Evolutionary conservation across 2,329 filamentous ascomycete genomes (phyloP).

Genomic region (Talaromyces piceae): DNA sequence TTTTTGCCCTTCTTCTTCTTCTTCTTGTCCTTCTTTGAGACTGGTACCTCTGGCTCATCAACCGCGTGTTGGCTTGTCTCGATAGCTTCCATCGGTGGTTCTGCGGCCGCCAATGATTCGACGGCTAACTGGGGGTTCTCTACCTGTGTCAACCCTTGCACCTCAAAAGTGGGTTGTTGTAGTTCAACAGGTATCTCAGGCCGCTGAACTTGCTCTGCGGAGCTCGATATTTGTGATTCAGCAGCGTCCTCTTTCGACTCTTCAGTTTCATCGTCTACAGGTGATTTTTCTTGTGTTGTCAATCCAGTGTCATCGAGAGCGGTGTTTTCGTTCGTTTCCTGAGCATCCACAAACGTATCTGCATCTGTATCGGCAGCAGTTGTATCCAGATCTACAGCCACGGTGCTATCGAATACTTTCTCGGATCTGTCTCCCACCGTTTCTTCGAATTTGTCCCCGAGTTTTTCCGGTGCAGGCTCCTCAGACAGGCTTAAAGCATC

Average conservation of each 20-base stretch:
- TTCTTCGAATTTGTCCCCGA: not conserved
- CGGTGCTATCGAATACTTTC: not conserved
- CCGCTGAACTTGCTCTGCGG: not conserved
- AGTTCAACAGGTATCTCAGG: not conserved
- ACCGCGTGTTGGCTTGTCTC: not conserved
- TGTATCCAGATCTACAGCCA: not conserved
- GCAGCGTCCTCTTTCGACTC: not conserved
- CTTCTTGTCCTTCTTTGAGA: slow-evolving; percentile 21
- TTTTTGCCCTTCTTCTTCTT: slow-evolving; percentile 40
- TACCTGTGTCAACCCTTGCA: not conserved
- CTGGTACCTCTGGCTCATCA: slow-evolving; percentile 11
- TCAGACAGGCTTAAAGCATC: not conserved
- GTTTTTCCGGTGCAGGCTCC: not conserved
- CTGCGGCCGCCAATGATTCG: not conserved
- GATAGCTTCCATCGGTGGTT: not conserved
- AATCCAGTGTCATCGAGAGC: not conserved
- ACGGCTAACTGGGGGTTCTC: not conserved
- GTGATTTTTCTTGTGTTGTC: not conserved
- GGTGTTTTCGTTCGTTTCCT: not conserved
- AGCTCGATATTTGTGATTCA: not conserved
- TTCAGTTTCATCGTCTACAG: not conserved
- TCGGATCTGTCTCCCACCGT: not conserved
- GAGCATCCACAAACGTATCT: not conserved
- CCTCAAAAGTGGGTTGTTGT: not conserved
- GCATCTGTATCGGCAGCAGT: not conserved